Base-by-base conservation (phyloP, 352 stramenopile species). In the Pilasporangium apinafurcum region DNA sequence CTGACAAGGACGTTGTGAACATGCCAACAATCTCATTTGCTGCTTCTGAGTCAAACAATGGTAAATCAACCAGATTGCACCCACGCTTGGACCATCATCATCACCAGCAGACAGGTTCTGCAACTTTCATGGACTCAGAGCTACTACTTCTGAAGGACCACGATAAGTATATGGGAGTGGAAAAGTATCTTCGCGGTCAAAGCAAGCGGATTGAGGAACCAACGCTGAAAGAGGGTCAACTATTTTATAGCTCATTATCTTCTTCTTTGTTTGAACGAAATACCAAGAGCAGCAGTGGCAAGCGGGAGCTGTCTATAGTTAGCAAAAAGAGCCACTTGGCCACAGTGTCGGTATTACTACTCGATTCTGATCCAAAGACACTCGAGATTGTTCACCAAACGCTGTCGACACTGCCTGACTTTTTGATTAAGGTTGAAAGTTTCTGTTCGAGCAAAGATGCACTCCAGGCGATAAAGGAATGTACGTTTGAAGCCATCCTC, bases 401-500 rank as follows among this genome's bases (percentile, higher is more conserved):
- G 8, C 31, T 84, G 10, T 51, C 26, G 3, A 39, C 44, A 18
- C 47, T 71, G 16, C 9, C 48, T 3, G 28, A 16, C 1, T 32
- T 64, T 4, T 31, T 51, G 26, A 37, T 84, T 13, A 56, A 77
- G 10, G 51, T 86, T 17, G 74, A 93, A 40, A 80, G 58, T 31
- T 81, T 92, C 43, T 68, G 68, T 21, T 56, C 77, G 14, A 50
- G 73, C 13, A 38, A 33, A 14, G 66, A 88, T 25, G 82, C 80
- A 0, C 48, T 92, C 1, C 59, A 75, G 12, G 44, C 41, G 17
- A 65, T 66, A 10, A 64, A 86, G 27, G 51, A 76, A 4, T 68
- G 58, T 21, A 32, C 64, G 20, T 96, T 86, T 52, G 86, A 96
- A 37, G 68, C 92, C 17, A 53, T 97, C 13, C 47, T 98, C 2